Percentiles rank a stretch among this genome's conserved stretches.
Evolutionary conservation across 306 rosid genomes (phyloP).

Genomic region (Prunus fruticosa): DNA sequence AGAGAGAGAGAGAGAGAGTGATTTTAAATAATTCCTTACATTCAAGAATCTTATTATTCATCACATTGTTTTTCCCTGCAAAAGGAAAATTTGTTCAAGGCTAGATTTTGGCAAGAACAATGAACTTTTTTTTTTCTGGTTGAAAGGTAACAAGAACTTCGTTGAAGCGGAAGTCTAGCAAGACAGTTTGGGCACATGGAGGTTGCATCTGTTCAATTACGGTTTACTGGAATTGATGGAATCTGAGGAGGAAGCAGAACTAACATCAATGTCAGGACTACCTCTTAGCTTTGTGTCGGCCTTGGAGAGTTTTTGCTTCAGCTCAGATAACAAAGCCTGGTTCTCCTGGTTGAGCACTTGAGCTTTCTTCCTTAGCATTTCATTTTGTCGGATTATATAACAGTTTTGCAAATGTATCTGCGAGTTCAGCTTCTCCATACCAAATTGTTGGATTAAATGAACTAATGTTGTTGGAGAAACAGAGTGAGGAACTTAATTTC

Average conservation of each 20-base stretch:
- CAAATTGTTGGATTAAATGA: background rate
- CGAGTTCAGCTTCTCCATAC: slow-evolving; percentile 28
- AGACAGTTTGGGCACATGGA: background rate
- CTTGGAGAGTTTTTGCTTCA: slow-evolving; percentile 23
- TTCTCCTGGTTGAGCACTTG: slow-evolving; percentile 37
- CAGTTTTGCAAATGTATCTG: slow-evolving; percentile 33
- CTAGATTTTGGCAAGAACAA: slow-evolving; percentile 1
- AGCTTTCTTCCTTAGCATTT: slow-evolving; percentile 34
- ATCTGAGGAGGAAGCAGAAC: slow-evolving; percentile 27
- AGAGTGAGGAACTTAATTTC: background rate
- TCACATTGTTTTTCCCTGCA: background rate
- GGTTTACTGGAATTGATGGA: slow-evolving; percentile 6
- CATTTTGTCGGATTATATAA: slow-evolving; percentile 35
- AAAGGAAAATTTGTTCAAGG: background rate
- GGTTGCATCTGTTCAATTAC: background rate
- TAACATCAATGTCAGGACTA: slow-evolving; percentile 13
- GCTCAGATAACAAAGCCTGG: slow-evolving; percentile 28
- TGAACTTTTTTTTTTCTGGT: background rate
- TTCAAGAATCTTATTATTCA: background rate
- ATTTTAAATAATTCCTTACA: background rate
- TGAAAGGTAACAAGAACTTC: slow-evolving; percentile 7
- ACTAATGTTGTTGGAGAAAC: background rate
- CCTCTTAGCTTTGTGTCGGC: slow-evolving; percentile 14
- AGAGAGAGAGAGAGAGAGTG: background rate
- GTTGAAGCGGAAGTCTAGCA: background rate